These are phyloP conservation scores for Aspergillus neoniger DNA, from an alignment of 2,329 filamentous ascomycete genomes.

Conservation along the genomic window DNA sequence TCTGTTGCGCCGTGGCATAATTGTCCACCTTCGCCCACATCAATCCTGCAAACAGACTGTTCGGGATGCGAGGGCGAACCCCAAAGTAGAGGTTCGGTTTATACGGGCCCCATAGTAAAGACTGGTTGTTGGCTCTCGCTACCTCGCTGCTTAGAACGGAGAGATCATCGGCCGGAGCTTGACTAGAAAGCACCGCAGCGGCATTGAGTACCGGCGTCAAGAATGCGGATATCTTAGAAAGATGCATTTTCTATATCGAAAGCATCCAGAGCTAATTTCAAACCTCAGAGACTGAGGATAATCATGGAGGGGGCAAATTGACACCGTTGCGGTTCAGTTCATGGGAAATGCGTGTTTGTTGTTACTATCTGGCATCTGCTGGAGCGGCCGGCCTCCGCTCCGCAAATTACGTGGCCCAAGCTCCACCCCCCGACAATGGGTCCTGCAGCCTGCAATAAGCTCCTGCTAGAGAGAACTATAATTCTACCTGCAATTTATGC, in stretches of 20 bases:
- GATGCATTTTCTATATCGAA: constrained; percentile 34
- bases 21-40: constrained; percentile 87
- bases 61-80: constrained; percentile 75
- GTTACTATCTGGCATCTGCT: constrained; percentile 26
- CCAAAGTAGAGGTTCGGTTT: constrained; percentile 94
- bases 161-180: constrained; percentile 33
- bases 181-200: constrained; percentile 31
- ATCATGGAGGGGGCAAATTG: constrained; percentile 15
- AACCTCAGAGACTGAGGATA: constrained; percentile 20
- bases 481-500: not conserved
- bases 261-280: constrained; percentile 20
- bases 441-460: constrained; percentile 4
- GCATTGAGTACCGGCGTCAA: constrained; percentile 31
- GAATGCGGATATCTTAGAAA: constrained; percentile 29
- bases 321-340: constrained; percentile 16
- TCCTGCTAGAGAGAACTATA: not conserved
- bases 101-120: constrained; percentile 94
- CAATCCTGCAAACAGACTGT: constrained; percentile 78
- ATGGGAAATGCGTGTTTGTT: constrained; percentile 16
- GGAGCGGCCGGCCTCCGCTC: constrained; percentile 26
- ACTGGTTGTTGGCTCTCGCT: constrained; percentile 67
- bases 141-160: constrained; percentile 43
- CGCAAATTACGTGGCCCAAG: constrained; percentile 38
- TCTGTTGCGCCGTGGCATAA: constrained; percentile 72
- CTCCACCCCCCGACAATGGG: constrained; percentile 19